Percentiles rank a stretch among this genome's conserved stretches.
Conservation (phyloP, 768 basidiomycete genomes). For the Amanita brunnescens region DNA sequence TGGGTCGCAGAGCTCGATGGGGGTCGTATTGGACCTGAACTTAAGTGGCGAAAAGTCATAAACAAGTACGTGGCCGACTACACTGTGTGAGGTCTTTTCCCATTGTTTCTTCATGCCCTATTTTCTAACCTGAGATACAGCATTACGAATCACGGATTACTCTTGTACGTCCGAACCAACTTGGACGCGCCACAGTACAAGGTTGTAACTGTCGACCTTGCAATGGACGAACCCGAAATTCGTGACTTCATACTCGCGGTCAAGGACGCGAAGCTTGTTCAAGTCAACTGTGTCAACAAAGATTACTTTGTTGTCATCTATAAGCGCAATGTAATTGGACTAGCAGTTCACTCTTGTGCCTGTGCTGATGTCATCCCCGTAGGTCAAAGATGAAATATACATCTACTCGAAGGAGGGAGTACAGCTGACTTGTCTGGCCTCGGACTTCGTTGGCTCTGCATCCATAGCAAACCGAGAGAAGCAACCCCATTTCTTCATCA, state of each 20-base stretch:
- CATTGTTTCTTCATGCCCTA: neutral
- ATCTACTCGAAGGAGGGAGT: conserved; percentile 1
- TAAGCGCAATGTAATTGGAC: neutral
- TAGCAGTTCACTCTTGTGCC: neutral
- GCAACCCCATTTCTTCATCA: conserved; percentile 2
- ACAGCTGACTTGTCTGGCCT: neutral
- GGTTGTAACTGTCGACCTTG: neutral
- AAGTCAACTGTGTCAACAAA: conserved; percentile 1
- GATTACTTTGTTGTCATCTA: neutral
- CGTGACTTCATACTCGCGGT: neutral
- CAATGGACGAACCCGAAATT: neutral
- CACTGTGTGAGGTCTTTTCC: neutral
- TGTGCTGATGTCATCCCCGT: neutral
- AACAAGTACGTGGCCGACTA: neutral
- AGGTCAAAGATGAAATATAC: conserved; percentile 5
- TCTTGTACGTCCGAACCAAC: neutral
- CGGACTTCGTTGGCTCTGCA: neutral
- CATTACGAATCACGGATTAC: neutral
- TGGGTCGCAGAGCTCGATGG: neutral
- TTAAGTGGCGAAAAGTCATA: neutral
- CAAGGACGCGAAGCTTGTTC: conserved; percentile 1
- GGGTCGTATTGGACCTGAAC: neutral
- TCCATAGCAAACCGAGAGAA: neutral
- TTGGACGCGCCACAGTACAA: neutral
- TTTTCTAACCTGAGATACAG: neutral